Percentiles rank a stretch among this genome's conserved stretches.
These are phyloP conservation scores for Phytopythium litorale DNA, from an alignment of 352 stramenopile genomes.

Conservation along the genomic window DNA sequence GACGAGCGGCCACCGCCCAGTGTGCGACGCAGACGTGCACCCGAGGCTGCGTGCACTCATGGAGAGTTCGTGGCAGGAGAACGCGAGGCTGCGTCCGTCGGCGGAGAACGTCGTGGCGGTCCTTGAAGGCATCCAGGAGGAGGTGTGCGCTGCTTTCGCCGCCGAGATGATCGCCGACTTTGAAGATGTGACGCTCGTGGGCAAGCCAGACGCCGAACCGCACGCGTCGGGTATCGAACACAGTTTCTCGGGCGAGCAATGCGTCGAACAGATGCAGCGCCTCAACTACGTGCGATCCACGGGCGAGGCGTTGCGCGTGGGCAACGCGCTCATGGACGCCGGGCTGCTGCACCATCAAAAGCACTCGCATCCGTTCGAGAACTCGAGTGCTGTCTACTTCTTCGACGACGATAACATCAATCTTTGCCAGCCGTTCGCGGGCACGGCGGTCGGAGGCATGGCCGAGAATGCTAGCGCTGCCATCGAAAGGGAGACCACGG, in stretches of 20 bases:
- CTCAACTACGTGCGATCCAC: constrained; percentile 34
- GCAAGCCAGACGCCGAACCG: constrained; percentile 11
- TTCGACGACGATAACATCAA: constrained; percentile 54
- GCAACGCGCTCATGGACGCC: constrained; percentile 62
- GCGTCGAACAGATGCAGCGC: constrained; percentile 33
- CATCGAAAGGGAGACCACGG: constrained; percentile 15
- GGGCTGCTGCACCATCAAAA: constrained; percentile 52
- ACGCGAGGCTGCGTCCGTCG: constrained; percentile 34
- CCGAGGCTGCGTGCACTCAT: constrained; percentile 35
- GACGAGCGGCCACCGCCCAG: constrained; percentile 39
- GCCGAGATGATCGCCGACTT: constrained; percentile 36
- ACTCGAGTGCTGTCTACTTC: constrained; percentile 32
- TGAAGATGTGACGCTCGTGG: constrained; percentile 26
- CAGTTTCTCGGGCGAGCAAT: constrained; percentile 35
- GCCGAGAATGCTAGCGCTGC: not conserved
- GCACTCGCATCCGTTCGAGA: constrained; percentile 39
- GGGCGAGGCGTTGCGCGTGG: constrained; percentile 49
- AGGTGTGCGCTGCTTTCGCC: constrained; percentile 34
- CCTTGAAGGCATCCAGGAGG: constrained; percentile 45
- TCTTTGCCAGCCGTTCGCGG: constrained; percentile 35
- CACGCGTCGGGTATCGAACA: constrained; percentile 22
- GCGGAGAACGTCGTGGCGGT: constrained; percentile 38
- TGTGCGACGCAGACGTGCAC: constrained; percentile 31
- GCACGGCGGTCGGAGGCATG: constrained; percentile 6
- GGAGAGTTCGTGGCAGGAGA: constrained; percentile 37